Evolutionary conservation across 2,329 filamentous ascomycete genomes (phyloP).

Genomic region (Phyllosticta ampelicida): DNA sequence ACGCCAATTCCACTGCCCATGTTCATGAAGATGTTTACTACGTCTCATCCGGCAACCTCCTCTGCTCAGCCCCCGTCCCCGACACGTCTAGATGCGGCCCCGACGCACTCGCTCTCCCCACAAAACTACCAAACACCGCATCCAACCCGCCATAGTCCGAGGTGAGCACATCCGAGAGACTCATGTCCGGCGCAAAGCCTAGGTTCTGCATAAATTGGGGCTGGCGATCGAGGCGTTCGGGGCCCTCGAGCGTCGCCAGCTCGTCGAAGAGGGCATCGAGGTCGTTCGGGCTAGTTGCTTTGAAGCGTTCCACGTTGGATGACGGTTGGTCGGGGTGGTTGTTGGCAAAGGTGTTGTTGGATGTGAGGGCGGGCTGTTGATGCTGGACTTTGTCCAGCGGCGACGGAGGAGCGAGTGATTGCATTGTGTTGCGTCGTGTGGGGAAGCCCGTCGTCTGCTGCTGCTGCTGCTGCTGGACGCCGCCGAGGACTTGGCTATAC

Average conservation of each 20-base stretch:
- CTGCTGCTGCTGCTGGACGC: not conserved
- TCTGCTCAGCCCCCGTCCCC: no score
- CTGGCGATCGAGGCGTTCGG: conserved; percentile 43
- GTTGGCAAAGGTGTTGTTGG: not conserved
- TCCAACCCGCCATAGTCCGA: conserved; percentile 25
- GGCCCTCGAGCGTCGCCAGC: conserved; percentile 45
- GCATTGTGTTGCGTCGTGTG: not conserved
- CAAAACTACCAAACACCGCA: not conserved
- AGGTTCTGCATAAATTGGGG: conserved; percentile 57
- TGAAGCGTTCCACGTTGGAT: conserved; percentile 15
- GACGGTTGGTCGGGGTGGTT: not conserved
- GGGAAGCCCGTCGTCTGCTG: not conserved
- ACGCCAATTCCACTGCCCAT: no score
- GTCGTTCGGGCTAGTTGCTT: conserved; percentile 31
- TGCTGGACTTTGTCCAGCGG: not conserved
- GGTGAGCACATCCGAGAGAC: conserved; percentile 43
- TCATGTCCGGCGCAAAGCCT: conserved; percentile 52
- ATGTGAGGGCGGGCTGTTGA: not conserved
- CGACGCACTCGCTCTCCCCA: not conserved
- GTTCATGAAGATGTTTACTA: no score
- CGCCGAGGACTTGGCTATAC: not conserved
- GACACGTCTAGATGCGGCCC: no score
- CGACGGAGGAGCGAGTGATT: not conserved
- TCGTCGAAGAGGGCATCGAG: conserved; percentile 47
- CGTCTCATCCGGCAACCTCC: no score